Base-by-base conservation (phyloP, 352 stramenopile genomes). In the Phytopythium kandeliae region DNA sequence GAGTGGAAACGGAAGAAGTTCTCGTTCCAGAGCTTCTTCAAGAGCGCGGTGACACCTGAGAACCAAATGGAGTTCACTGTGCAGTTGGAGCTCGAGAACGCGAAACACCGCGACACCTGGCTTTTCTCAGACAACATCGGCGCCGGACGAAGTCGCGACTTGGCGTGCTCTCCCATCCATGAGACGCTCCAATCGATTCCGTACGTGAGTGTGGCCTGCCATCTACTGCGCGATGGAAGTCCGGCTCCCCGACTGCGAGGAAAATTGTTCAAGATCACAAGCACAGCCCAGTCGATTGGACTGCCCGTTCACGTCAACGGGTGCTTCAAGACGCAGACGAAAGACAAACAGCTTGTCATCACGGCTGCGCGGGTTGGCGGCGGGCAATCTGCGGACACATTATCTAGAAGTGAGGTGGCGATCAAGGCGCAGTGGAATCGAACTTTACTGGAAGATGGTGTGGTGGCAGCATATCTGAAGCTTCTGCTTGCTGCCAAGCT, bases 1-100 rank as follows among this genome's bases (percentile, higher is more conserved):
- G 78, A 92, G 30, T 92, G 81, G 81, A 85, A 85, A 56, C 86
- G 85, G 36, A 87, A 86, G 43, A 52, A 52, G 10, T 89, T 86
- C 31, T 83, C 60, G 2, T 60, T 91, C 9, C 78, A 87, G 25
- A 87, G 74, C 51, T 87, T 91, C 55, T 91, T 91, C 55, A 88
- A 86, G 45, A 75, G 58, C 19, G 59, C 65, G 9, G 59, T 82
- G 10, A 73, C 62, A 0, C 79, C 75, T 25, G 75, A 87, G 54
- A 86, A 74, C 37, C 68, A 84, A 63, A 51, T 91, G 37, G 70
- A 87, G 56, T 89, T 88, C 40, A 54, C 52, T 0, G 60, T 92
- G n/a, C 67, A 70, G 25, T 37, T 89, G 15, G 78, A 87, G 26
- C 48, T 86, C 12, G 74, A 89, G 48, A 87, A 89, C 50, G 48